Percentiles rank a stretch among this genome's conserved stretches.
Conservation (phyloP, 768 basidiomycete species). For the Cystobasidium ongulense region DNA sequence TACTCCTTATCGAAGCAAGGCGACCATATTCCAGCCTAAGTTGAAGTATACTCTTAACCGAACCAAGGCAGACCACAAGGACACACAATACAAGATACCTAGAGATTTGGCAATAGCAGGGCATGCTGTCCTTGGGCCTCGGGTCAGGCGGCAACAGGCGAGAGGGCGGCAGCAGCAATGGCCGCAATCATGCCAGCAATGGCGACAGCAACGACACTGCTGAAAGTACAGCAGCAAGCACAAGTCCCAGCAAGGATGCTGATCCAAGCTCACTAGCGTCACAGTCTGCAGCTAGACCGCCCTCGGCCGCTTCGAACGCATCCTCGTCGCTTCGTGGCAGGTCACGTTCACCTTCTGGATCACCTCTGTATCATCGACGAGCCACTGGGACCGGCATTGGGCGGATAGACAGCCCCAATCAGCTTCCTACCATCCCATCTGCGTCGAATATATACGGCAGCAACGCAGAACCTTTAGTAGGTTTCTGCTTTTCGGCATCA, state of each 20-base stretch:
- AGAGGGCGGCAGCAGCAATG: neutral
- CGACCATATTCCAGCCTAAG: too few species aligned
- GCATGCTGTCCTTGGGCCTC: neutral
- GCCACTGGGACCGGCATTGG: neutral
- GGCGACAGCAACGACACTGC: neutral
- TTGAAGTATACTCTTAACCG: too few species aligned
- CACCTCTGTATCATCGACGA: neutral
- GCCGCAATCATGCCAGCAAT: neutral
- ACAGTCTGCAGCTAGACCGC: neutral
- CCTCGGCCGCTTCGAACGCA: neutral
- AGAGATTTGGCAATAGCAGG: neutral
- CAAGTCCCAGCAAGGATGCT: neutral
- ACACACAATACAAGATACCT: neutral
- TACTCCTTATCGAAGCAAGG: too few species aligned
- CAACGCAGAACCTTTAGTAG: neutral
- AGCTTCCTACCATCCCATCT: conserved; percentile 17
- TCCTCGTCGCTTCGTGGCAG: neutral
- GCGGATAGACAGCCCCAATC: neutral
- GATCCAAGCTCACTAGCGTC: neutral
- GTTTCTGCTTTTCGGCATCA: neutral
- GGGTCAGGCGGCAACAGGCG: neutral
- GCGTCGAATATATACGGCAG: conserved; percentile 1
- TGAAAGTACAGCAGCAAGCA: neutral
- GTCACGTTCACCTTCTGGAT: conserved; percentile 24
- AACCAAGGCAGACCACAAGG: too few species aligned